These are phyloP conservation scores for Trifolium subterraneum DNA, from an alignment of 306 rosid species.

Conservation along the genomic window DNA sequence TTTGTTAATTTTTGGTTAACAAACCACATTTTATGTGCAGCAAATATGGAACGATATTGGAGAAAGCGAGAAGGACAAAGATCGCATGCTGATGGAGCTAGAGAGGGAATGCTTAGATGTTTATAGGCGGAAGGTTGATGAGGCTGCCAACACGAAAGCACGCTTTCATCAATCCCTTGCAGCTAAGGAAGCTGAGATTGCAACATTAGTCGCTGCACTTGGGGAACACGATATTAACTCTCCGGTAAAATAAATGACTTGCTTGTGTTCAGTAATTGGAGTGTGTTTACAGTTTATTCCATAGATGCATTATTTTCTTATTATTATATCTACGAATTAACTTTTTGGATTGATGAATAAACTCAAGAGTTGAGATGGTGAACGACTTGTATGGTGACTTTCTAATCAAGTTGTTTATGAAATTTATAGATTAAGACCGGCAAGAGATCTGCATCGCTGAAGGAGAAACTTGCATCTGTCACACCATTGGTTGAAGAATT, in stretches of 20 bases:
- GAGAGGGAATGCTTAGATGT: conserved; percentile 97
- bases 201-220: conserved; percentile 87
- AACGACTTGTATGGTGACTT: conserved; percentile 21
- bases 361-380: conserved; percentile 9
- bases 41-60: conserved; percentile 98
- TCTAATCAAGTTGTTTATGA: conserved; percentile 37
- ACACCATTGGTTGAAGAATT: conserved; percentile 83
- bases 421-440: conserved; percentile 65
- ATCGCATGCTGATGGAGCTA: conserved; percentile 78
- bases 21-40: conserved; percentile 51
- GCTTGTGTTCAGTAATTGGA: neutral
- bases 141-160: conserved; percentile 86
- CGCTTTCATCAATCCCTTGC: conserved; percentile 91
- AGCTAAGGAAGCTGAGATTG: conserved; percentile 94
- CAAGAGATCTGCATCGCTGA: conserved; percentile 75
- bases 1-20: conserved; percentile 23
- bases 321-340: neutral
- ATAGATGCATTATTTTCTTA: conserved; percentile 1
- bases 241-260: conserved; percentile 54
- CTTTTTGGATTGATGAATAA: neutral
- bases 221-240: conserved; percentile 84
- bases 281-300: neutral
- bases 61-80: conserved; percentile 79
- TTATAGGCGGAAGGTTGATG: conserved; percentile 87
- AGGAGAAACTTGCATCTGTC: conserved; percentile 85